Base-by-base conservation (phyloP, 176 grass and related monocot species). In the Oryza brachyantha region DNA sequence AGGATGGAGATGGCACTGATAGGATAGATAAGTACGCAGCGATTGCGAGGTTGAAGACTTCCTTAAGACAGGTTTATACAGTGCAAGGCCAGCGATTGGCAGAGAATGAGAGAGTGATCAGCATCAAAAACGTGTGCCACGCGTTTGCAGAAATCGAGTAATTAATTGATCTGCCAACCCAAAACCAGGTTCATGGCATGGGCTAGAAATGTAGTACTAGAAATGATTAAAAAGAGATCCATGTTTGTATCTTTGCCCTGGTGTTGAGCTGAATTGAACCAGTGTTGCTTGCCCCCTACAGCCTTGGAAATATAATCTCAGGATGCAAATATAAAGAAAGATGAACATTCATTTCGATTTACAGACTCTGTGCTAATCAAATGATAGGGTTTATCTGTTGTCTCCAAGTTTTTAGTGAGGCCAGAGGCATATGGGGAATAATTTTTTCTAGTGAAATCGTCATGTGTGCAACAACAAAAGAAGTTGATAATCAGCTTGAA, bases 1-100 rank as follows among this genome's bases (percentile, higher is more conserved):
- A 24, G 61, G 86, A 79, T 68, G 13, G 37, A 62, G 75, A 84
- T 79, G 40, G 68, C 70, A 21, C 62, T 50, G 48, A 61, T 45
- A 11, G 2, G 13, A 52, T 10, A 22, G 34, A 39, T 11, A 42
- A 73, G 10, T 10, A 29, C 55, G 3, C 3, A 28, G 22, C 36
- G 67, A 66, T 73, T 13, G 79, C 46, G 50, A 84, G 27, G 64
- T 61, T 76, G 36, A 48, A 65, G 35, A 2, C 45, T 66, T 25
- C 0, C 42, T 19, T 11, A 73, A 72, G 79, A 68, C 55, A 81
- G 54, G 9, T 36, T 24, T 8, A 32, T 32, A 27, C 12, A 5
- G 28, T 80, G 48, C 19, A 58, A 26, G 46, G 31, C 6, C 81
- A 7, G 35, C 35, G 24, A 74, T 24, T 34, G 5, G 1, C 12